Base-by-base conservation (phyloP, 371 early-diverging fungal genomes). In the Batkoa obscura region DNA sequence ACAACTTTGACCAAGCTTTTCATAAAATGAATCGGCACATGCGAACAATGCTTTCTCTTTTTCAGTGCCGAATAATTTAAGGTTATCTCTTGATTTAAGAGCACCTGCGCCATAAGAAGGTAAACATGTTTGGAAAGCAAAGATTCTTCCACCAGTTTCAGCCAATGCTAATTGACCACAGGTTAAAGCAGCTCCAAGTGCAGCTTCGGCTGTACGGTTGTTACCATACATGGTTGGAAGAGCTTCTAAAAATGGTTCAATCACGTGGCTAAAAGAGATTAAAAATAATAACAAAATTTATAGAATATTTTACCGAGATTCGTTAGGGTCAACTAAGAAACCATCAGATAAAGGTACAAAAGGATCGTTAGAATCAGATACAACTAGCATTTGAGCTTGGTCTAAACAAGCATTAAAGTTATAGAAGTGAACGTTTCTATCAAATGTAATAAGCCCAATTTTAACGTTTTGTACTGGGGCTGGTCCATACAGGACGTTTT, bases 351-450 rank as follows among this genome's bases (percentile, higher is more conserved):
- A 65, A 0, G 98, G 98, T 12, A 92, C 83, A 76, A 96, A 97
- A 30, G 90, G 70, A 60, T 96, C 95, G 38, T 80, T 64, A 23
- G 91, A 66, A 66, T 97, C 98, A 0, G 90, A 74, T 1, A 96
- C 90, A n/a, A 94, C 85, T 74, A 95, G 72, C 90, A 96, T 90
- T 63, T 88, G 87, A 3, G 91, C 81, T 61, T 90, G 85, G 34
- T 86, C 90, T 51, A 86, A 60, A 3, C 58, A 60, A 15, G 84
- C 88, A 64, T 77, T 75, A 50, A 94, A 63, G 65, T 89, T 90
- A 72, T 94, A 97, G 62, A 97, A 97, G 64, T 93, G 90, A n/a
- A 92, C 75, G n/a, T 76, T 69, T 52, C 75, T 74, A 69, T 95
- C 98, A 63, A 79, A 93, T 0, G 96, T 94, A 59, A 95, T 63